Base-by-base conservation (phyloP, 2,329 filamentous ascomycete species). In the Ascochyta clinopodiicola region DNA sequence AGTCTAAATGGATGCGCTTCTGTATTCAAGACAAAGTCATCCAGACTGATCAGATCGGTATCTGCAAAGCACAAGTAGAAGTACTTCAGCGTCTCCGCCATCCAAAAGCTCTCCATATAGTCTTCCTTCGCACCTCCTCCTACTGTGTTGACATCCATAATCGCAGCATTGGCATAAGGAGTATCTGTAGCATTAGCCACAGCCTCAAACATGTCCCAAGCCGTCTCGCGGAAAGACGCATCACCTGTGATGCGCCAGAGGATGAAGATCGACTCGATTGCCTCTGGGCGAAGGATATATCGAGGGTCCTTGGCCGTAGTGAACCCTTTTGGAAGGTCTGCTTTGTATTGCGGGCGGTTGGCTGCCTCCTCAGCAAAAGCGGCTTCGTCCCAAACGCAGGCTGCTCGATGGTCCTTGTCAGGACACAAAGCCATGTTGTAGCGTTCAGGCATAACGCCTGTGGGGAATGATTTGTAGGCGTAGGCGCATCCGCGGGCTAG, bases 401-500 rank as follows among this genome's bases (percentile, higher is more conserved):
- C 44, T 17, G 57, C 51, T 25, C 62, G 61, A 40, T 56, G 62
- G 15, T 68, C 44, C 4, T 60, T 17, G 27, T 63, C 60, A 0
- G 64, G 66, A 62, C 85, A 87, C 2, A 82, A 78, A 6, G 82
- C 64, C 63, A 86, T 76, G 32, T 79, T 72, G 66, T 85, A 85
- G 29, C 76, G 70, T 63, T 87, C 85, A 0, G 84, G 83, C 84
- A 87, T 87, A 49, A 87, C 80, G 1, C 84, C 84, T 1, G 81
- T 78, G 1, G 79, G 79, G 8, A 82, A 80, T 4, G 79, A 77
- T 58, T 81, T 77, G 65, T 87, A 87, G 2, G 84, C 81, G 80
- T 84, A 87, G 25, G 84, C 78, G 67, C 84, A 87, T 13, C 83
- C 85, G 42, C 85, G 80, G 0, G 83, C 84, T 24, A 87, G 73